Evolutionary conservation across 139 green algal species (phyloP), one percentile per base, ranked within the genome.

Genomic region (Zygnema cylindricum): DNA sequence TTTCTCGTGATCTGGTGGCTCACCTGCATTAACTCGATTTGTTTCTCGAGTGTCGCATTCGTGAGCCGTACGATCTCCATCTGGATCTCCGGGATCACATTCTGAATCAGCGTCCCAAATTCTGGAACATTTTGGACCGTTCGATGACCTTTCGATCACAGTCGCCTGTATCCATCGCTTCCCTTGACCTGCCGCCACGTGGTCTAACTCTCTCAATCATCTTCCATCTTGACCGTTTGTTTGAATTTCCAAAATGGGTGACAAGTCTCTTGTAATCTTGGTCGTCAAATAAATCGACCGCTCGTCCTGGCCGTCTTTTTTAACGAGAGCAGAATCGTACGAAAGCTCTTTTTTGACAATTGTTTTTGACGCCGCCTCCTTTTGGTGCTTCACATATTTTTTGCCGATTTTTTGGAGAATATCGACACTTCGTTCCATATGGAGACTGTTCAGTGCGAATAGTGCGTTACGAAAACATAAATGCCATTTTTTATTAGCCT

Each of bases 21-120:
- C 57, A 73, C 57, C 57, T 73, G 57, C 57, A 73, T 73, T 25
- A 73, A 30, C 57, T 73, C 57, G 57, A 73, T 30, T 30, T 73
- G 57, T 30, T 25, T 30, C 57, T 35, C 30, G 30, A 73, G 57
- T 25, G 57, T 35, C 30, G 57, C 57, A 30, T 73, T 73, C 30
- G 57, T 73, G 57, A 73, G 57, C 30, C 57, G 57, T 30, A 73
- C 57, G 57, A 73, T 30, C 57, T 73, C 57, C 57, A 73, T 30
- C 30, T 25, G 57, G 57, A 73, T 25, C 57, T 73, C 57, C 30
- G 57, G 57, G 30, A 73, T 73, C 30, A 73, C 30, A 30, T 25
- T 30, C 57, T 73, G 25, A 25, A 73, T 25, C 30, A 73, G 57
- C 57, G 57, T 30, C 57, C 30, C 57, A 25, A 73, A 30, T 30